Conservation (phyloP, 2,329 filamentous ascomycete species). For the Sporothrix euskadiensis region DNA sequence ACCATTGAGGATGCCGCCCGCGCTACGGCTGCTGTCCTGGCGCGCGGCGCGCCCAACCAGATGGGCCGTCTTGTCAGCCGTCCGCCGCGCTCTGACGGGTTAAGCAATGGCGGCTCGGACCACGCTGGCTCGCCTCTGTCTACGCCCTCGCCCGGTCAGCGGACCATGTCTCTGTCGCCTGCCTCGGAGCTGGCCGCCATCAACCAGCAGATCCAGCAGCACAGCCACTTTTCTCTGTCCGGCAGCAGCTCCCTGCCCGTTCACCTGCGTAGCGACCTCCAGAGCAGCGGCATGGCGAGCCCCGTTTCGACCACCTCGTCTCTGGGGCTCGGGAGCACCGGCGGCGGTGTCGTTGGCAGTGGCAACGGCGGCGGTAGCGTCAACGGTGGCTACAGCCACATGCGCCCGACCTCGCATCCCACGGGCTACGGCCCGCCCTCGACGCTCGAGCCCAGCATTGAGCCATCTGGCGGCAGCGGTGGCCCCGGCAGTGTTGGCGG, state of each 20-base stretch:
- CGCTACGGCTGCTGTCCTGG: conserved; percentile 82
- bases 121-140: conserved; percentile 69
- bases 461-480: conserved; percentile 55
- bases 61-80: conserved; percentile 42
- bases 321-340: conserved; percentile 6
- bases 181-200: conserved; percentile 71
- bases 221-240: conserved; percentile 63
- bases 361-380: background rate
- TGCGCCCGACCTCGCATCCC: conserved; percentile 82
- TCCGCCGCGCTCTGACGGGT: conserved; percentile 64
- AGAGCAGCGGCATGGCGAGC: conserved; percentile 56
- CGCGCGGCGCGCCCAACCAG: conserved; percentile 48
- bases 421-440: conserved; percentile 76
- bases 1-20: conserved; percentile 92
- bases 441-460: conserved; percentile 81
- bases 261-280: conserved; percentile 76
- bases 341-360: background rate
- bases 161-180: conserved; percentile 77
- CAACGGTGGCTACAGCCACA: conserved; percentile 52
- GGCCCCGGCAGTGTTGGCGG: conserved; percentile 62
- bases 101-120: conserved; percentile 63
- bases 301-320: conserved; percentile 63
- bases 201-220: conserved; percentile 65
- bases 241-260: conserved; percentile 77
- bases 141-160: conserved; percentile 80